Percentiles rank a stretch among this genome's conserved stretches.
phyloP scores from a whole-genome alignment of 2,329 filamentous ascomycete genomes.

The Trichoderma sp. region DNA sequence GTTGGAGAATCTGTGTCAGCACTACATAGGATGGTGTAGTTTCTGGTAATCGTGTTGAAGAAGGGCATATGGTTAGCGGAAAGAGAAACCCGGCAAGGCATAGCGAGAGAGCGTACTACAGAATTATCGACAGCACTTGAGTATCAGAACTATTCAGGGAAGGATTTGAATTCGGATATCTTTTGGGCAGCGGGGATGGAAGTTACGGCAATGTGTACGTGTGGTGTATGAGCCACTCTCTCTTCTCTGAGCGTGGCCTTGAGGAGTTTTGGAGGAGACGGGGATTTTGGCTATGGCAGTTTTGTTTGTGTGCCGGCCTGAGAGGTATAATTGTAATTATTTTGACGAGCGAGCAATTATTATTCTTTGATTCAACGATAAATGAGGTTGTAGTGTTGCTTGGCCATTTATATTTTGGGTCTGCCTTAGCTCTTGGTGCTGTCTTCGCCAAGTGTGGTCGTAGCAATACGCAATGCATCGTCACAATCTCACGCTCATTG shows the following conservation, averaged over 20 bases:
- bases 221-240: neutral
- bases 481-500: neutral
- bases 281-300: conserved; percentile 25
- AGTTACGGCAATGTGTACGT: neutral
- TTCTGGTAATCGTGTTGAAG: conserved; percentile 69
- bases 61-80: neutral
- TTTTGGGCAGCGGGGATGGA: conserved; percentile 1
- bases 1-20: conserved; percentile 95
- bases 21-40: conserved; percentile 98
- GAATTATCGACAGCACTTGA: neutral
- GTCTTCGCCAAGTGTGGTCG: neutral
- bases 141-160: neutral
- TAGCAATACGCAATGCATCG: neutral
- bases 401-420: neutral
- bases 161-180: neutral
- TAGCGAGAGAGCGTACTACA: neutral
- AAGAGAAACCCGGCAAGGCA: neutral
- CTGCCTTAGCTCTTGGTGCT: neutral
- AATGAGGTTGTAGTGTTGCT: neutral
- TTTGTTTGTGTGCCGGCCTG: conserved; percentile 17
- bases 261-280: conserved; percentile 16
- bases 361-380: conserved; percentile 5
- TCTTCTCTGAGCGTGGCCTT: conserved; percentile 3
- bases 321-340: conserved; percentile 24
- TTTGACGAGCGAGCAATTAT: conserved; percentile 19